These are phyloP conservation scores for Debaryomyces tyrocola DNA, from an alignment of 805 yeast genomes.

Conservation along the genomic window DNA sequence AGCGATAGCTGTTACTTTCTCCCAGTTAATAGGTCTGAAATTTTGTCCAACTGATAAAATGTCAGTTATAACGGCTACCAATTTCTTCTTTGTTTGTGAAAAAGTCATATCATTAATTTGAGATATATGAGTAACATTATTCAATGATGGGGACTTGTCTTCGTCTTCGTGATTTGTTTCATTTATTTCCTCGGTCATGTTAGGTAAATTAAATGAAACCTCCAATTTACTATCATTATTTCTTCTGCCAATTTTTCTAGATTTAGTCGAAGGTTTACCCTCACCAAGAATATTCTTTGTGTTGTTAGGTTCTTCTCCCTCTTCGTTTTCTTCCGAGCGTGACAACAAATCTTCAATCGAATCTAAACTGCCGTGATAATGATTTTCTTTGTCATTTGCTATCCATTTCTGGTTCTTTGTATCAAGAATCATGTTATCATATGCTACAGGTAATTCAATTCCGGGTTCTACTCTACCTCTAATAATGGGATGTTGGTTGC, in stretches of 20 bases:
- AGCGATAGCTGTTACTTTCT: conserved; percentile 33
- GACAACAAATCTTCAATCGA: conserved; percentile 38
- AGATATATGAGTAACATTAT: conserved; percentile 43
- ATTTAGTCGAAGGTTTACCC: neutral
- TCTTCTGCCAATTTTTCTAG: conserved; percentile 2
- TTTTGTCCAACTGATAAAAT: conserved; percentile 31
- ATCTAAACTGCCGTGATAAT: conserved; percentile 29
- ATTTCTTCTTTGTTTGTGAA: conserved; percentile 42
- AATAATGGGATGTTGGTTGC: conserved; percentile 7
- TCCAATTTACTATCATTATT: conserved; percentile 23
- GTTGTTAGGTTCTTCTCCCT: neutral
- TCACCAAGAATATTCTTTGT: neutral
- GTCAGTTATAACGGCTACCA: conserved; percentile 49
- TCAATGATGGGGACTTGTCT: conserved; percentile 11
- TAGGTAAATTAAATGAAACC: conserved; percentile 43
- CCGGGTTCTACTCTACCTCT: conserved; percentile 39
- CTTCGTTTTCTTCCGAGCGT: conserved; percentile 7
- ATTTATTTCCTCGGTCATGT: conserved; percentile 11
- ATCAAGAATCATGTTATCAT: conserved; percentile 37
- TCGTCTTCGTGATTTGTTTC: neutral
- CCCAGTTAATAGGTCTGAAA: conserved; percentile 43
- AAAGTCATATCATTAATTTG: conserved; percentile 47
- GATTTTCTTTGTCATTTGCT: conserved; percentile 16
- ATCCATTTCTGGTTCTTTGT: conserved; percentile 31
- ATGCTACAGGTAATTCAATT: conserved; percentile 29